These are phyloP conservation scores for Phytophthora crassamura DNA, from an alignment of 352 stramenopile genomes.

Conservation along the genomic window DNA sequence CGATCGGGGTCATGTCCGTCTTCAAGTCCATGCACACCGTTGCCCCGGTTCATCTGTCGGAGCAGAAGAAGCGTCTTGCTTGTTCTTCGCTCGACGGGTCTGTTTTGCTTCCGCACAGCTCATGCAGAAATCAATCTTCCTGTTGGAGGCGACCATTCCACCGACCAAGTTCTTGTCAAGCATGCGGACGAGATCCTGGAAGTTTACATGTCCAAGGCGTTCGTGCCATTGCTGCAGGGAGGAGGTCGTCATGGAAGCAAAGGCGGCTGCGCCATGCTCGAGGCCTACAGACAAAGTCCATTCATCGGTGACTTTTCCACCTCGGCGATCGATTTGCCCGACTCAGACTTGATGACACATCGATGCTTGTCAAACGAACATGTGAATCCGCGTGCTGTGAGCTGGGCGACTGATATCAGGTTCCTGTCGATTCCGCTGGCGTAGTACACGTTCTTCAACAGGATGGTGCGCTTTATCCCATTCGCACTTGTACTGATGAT, in stretches of 20 bases:
- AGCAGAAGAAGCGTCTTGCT: conserved; percentile 9
- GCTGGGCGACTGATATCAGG: background rate
- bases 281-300: background rate
- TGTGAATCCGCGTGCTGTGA: too few species aligned
- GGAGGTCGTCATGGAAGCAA: too few species aligned
- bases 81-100: background rate
- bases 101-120: conserved; percentile 19
- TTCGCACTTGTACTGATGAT: background rate
- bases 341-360: background rate
- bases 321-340: background rate
- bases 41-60: conserved; percentile 8
- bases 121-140: conserved; percentile 16
- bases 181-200: conserved; percentile 11
- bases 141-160: background rate
- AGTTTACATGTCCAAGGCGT: conserved; percentile 5
- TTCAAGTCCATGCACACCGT: conserved; percentile 15
- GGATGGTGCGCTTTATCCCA: background rate
- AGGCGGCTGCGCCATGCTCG: too few species aligned
- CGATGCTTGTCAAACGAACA: too few species aligned
- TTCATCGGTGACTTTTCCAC: background rate
- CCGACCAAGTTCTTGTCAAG: conserved; percentile 4
- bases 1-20: conserved; percentile 10
- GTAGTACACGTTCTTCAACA: conserved; percentile 4
- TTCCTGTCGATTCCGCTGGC: background rate
- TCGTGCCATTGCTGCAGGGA: too few species aligned